A percentile compares a stretch with the other conserved stretches of the same genome.
These are phyloP conservation scores for Licmophora abbreviata DNA, from an alignment of 108 stramenopile species.

Conservation along the genomic window DNA sequence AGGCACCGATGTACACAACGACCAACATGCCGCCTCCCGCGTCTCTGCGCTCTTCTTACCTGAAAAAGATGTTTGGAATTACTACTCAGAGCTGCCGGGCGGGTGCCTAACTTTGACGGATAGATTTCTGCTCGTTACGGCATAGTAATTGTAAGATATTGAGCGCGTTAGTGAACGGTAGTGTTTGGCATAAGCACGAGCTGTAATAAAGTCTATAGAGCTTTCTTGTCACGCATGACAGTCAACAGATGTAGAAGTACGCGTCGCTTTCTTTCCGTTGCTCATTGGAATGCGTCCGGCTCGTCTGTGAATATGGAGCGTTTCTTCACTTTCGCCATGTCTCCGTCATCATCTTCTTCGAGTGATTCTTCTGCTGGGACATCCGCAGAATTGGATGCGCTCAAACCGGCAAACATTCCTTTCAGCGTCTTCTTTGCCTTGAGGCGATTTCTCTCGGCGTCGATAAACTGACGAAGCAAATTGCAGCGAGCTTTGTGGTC, in stretches of 20 bases:
- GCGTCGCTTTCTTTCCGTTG: not conserved
- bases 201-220: too few species aligned
- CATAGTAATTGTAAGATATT: too few species aligned
- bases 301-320: constrained; percentile 39
- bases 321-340: not conserved
- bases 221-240: not conserved
- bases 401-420: constrained; percentile 42
- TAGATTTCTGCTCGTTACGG: too few species aligned
- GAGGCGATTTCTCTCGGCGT: constrained; percentile 64
- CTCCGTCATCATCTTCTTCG: constrained; percentile 13
- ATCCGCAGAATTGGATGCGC: too few species aligned
- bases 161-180: too few species aligned
- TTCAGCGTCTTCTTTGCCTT: constrained; percentile 58
- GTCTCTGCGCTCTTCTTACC: not conserved
- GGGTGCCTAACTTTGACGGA: not conserved
- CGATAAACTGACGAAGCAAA: constrained; percentile 56
- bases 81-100: constrained; percentile 5
- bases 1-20: not conserved
- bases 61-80: constrained; percentile 2
- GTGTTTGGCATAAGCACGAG: too few species aligned
- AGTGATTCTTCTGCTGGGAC: constrained; percentile 7
- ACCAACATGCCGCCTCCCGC: not conserved
- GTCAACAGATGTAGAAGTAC: not conserved
- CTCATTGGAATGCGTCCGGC: constrained; percentile 49
- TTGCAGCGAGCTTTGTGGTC: constrained; percentile 53